These are phyloP conservation scores for Hirschioporus abietinus DNA, from an alignment of 768 basidiomycete species.

Conservation along the genomic window DNA sequence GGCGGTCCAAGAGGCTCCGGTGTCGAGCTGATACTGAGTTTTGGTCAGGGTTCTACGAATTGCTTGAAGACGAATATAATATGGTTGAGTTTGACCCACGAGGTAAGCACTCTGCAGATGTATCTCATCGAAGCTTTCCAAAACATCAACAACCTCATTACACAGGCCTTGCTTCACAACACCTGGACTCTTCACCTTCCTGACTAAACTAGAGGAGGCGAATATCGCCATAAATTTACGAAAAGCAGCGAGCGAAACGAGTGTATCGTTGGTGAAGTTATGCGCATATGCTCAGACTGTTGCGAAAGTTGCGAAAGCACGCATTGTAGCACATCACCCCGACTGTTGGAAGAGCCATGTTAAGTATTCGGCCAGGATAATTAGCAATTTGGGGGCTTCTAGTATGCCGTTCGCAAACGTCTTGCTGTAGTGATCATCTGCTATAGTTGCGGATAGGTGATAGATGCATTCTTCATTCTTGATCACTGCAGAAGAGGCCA, in stretches of 20 bases:
- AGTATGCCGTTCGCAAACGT: background rate
- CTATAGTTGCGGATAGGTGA: conserved; percentile 11
- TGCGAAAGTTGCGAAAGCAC: background rate
- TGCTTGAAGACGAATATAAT: conserved; percentile 40
- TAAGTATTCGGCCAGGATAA: conserved; percentile 16
- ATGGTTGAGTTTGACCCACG: conserved; percentile 43
- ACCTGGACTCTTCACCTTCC: background rate
- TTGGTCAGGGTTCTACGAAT: conserved; percentile 22
- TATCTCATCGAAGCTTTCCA: background rate
- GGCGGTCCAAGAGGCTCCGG: conserved; percentile 44
- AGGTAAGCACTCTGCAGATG: conserved; percentile 21
- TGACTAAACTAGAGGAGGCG: background rate
- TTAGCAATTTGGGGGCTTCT: conserved; percentile 14
- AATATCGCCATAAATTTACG: background rate
- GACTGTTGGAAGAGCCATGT: conserved; percentile 15
- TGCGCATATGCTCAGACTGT: background rate
- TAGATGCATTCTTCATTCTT: conserved; percentile 7
- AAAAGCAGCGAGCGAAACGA: background rate
- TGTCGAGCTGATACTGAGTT: conserved; percentile 22
- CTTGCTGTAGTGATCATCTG: background rate
- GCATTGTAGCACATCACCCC: conserved; percentile 6
- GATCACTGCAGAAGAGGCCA: background rate
- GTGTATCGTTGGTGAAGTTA: background rate
- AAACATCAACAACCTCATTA: too few species aligned
- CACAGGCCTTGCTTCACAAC: background rate